Evolutionary conservation across 1,284 basidiomycete species (phyloP).

Genomic region (Malassezia vespertilionis): DNA sequence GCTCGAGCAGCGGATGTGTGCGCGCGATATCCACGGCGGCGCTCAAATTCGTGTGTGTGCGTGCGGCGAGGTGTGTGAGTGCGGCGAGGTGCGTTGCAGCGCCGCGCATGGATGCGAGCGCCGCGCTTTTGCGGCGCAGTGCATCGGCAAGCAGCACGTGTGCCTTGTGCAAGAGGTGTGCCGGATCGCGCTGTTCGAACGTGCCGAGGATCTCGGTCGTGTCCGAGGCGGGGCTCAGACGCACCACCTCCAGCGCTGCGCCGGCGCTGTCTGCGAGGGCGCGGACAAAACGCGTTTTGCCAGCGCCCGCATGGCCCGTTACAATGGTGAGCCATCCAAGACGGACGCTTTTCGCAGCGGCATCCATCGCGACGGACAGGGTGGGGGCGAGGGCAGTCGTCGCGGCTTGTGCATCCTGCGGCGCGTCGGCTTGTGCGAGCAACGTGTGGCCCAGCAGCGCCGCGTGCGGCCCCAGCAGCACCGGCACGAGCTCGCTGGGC

Average conservation of each 20-base stretch:
- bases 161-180: too few relatives aligned
- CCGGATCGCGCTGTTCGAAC: conserved; percentile 66
- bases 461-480: conserved; percentile 50
- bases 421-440: conserved; percentile 49
- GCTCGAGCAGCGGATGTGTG: background rate
- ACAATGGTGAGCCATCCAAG: conserved; percentile 80
- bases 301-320: conserved; percentile 62
- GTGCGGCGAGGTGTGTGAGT: too few relatives aligned
- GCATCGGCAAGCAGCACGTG: too few relatives aligned
- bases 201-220: conserved; percentile 87
- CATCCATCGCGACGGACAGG: conserved; percentile 63
- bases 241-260: conserved; percentile 60
- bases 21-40: background rate
- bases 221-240: conserved; percentile 77
- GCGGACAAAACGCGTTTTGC: conserved; percentile 70
- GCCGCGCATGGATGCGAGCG: conserved; percentile 1
- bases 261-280: conserved; percentile 65
- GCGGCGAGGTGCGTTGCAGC: background rate
- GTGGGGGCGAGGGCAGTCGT: conserved; percentile 54
- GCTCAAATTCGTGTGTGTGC: background rate
- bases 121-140: background rate
- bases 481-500: conserved; percentile 2
- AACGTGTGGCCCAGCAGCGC: conserved; percentile 64
- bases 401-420: background rate
- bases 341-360: conserved; percentile 63